phyloP scores from a whole-genome alignment of 331 rosid species.

The Stylosanthes scabra region DNA sequence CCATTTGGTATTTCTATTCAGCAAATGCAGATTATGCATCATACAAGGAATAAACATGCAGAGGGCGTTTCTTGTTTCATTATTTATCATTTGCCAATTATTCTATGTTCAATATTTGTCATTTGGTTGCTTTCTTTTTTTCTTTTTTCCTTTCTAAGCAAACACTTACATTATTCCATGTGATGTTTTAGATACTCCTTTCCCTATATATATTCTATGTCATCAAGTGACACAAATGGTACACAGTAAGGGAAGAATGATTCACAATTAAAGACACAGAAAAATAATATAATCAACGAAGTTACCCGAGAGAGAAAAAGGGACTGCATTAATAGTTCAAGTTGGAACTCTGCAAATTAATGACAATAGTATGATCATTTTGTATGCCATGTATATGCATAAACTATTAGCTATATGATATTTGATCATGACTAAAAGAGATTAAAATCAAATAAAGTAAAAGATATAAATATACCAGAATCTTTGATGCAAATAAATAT shows the following conservation, averaged over 20 bases:
- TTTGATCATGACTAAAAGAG: slow-evolving; percentile 27
- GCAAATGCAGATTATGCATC: slow-evolving; percentile 19
- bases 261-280: slow-evolving; percentile 16
- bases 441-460: slow-evolving; percentile 23
- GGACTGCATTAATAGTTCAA: slow-evolving; percentile 97
- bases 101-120: too few relatives aligned
- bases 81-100: slow-evolving; percentile 16
- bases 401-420: slow-evolving; percentile 10
- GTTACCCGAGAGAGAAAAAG: slow-evolving; percentile 93
- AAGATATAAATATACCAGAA: slow-evolving; percentile 60
- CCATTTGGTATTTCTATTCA: slow-evolving; percentile 22
- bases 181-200: slow-evolving; percentile 29
- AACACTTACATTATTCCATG: slow-evolving; percentile 11
- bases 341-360: slow-evolving; percentile 86
- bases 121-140: neutral
- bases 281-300: slow-evolving; percentile 23
- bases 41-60: neutral
- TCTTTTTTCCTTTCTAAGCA: too few relatives aligned
- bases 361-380: slow-evolving; percentile 41
- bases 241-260: slow-evolving; percentile 19
- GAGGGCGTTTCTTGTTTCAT: neutral
- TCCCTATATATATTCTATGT: slow-evolving; percentile 20
- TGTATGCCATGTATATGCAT: neutral
- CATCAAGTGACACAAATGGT: slow-evolving; percentile 2
- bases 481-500: slow-evolving; percentile 94